Evolutionary conservation across 805 yeast genomes (phyloP), one percentile per base, ranked within the genome.

Genomic region (Wickerhamiella hasegawae): DNA sequence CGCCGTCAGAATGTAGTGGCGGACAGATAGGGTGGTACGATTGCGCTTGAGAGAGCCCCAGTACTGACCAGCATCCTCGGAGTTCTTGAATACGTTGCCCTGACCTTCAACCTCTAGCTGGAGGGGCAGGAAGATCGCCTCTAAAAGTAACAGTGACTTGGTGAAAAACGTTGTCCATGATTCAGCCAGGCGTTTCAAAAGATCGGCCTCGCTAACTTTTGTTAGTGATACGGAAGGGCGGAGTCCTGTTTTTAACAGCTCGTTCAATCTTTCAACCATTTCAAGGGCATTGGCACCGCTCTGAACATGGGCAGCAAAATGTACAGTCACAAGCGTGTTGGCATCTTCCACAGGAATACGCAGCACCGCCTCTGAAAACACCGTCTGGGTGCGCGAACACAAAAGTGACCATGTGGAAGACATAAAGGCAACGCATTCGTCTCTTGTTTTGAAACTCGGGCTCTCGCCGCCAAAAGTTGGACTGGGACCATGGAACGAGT

Each of bases 71-170:
- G 58, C 55, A 5, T 63, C 60, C 28, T 60, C 62, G 2, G 45
- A 40, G n/a, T 46, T 39, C 32, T 35, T 35, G 19, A 58, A 38
- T 16, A 60, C 55, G 31, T 58, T 59, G 3, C 68, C 67, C 1
- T 49, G 53, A 4, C 66, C 71, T 26, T 61, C 63, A 33, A 68
- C 52, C 36, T 67, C 74, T 15, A 57, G 46, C 38, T 71, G 73
- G 17, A 78, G 46, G 0, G 85, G 85, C 23, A 73, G 43, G 32
- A 77, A 65, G 0, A 73, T 65, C 0, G 78, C 78, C 40, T 73
- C 67, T 15, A 76, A 55, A 45, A 72, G 72, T 35, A 71, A 73
- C 34, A 68, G 62, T 2, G 73, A 64, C 26, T 66, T 63, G n/a
- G 60, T 58, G 42, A 66, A 69, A 48, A 76, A 76, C 18, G 56